Conservation (phyloP, 768 basidiomycete genomes). For the Cystoderma amianthinum region DNA sequence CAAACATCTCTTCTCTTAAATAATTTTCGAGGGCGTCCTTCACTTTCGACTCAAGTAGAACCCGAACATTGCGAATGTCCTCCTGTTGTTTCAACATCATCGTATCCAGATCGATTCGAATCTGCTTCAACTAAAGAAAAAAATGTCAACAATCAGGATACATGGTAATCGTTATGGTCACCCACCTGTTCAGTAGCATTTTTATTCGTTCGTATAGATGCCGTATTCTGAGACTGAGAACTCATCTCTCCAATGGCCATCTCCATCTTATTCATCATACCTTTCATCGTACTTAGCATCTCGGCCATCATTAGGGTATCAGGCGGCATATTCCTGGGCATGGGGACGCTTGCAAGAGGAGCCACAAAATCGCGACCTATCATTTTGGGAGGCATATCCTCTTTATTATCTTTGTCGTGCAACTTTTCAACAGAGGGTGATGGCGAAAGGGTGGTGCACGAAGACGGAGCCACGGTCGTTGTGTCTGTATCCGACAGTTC, state of each 20-base stretch:
- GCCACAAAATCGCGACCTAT: too few species aligned
- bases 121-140: slow-evolving; percentile 28
- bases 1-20: slow-evolving; percentile 27
- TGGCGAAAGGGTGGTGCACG: too few species aligned
- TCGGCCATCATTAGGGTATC: too few species aligned
- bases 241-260: slow-evolving; percentile 37
- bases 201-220: slow-evolving; percentile 34
- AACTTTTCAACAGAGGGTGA: too few species aligned
- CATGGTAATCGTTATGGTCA: neutral
- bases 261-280: slow-evolving; percentile 29
- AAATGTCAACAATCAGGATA: neutral
- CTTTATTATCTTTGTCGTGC: too few species aligned
- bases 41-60: slow-evolving; percentile 27
- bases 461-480: too few species aligned
- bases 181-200: slow-evolving; percentile 37
- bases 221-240: slow-evolving; percentile 36
- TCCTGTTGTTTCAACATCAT: slow-evolving; percentile 31
- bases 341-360: too few species aligned
- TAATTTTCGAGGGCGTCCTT: slow-evolving; percentile 32
- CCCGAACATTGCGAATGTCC: slow-evolving; percentile 26
- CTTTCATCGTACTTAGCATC: slow-evolving; percentile 26
- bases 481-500: too few species aligned
- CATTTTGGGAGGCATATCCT: too few species aligned
- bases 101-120: slow-evolving; percentile 27
- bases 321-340: too few species aligned